phyloP scores from a whole-genome alignment of 371 early-diverging fungal genomes.

The Syncephalastrum monosporum region DNA sequence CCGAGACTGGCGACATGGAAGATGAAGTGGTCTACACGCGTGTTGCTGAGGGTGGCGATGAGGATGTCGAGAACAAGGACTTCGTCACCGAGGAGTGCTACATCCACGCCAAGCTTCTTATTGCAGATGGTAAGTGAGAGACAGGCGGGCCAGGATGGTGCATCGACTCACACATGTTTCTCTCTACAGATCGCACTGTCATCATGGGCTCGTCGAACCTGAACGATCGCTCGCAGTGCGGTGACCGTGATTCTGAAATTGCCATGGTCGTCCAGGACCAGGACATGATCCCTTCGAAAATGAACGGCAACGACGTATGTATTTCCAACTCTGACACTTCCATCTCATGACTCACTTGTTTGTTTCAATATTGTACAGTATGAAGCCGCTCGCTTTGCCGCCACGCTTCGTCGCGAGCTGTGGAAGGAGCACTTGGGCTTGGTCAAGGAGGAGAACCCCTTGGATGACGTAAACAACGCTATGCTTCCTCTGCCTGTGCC shows the following conservation, averaged over 20 bases:
- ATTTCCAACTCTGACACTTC: neutral
- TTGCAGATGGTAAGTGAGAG: constrained; percentile 72
- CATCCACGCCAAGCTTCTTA: constrained; percentile 90
- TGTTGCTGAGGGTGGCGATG: constrained; percentile 21
- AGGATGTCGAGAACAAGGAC: constrained; percentile 37
- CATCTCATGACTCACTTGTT: neutral
- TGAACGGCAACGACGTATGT: constrained; percentile 71
- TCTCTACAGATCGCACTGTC: constrained; percentile 59
- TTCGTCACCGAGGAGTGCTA: constrained; percentile 87
- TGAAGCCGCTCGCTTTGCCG: constrained; percentile 67
- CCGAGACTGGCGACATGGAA: constrained; percentile 25
- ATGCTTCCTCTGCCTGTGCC: constrained; percentile 54
- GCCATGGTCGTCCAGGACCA: constrained; percentile 82
- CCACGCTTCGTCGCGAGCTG: constrained; percentile 71
- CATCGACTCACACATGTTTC: neutral
- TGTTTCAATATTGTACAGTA: constrained; percentile 25
- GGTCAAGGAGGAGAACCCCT: constrained; percentile 37
- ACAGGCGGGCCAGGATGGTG: neutral
- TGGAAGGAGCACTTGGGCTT: constrained; percentile 88
- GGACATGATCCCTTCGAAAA: constrained; percentile 62
- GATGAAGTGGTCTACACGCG: constrained; percentile 34
- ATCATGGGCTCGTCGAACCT: constrained; percentile 92
- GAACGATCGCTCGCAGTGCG: constrained; percentile 90
- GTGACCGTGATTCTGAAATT: constrained; percentile 91
- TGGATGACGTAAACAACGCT: constrained; percentile 47